Base-by-base conservation (phyloP, 2,329 filamentous ascomycete species). In the Dothiorella sarmentorum region DNA sequence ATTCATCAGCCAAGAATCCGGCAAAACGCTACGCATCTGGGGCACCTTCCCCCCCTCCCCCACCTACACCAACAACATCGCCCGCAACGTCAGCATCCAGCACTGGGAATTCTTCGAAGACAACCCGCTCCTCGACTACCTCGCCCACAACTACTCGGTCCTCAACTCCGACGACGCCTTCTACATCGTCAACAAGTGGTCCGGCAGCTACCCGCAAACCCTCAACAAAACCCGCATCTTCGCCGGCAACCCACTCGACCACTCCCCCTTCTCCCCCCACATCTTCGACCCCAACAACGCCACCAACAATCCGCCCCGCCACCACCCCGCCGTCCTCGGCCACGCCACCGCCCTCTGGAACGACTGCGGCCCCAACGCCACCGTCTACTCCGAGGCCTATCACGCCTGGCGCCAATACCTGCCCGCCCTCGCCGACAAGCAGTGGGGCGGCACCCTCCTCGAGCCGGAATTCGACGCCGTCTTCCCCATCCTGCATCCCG, bases 111-210 rank as follows among this genome's bases (percentile, higher is more conserved):
- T 76, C 58, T 76, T 76, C 1, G 71, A 80, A 51, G 79, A 77
- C 1, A 76, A 79, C 58, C 78, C 78, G 0, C 63, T 77, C 0
- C 61, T 69, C 9, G 71, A 80, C 0, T 67, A 74, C 66, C 76
- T 70, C 10, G 59, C 65, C 1, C 64, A 70, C 3, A 71, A 71
- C 1, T 78, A 79, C 59, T 58, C 68, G 0, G 31, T 78, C 9
- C 69, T 80, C 67, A 80, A 80, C 62, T 78, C 76, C 0, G 70
- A 80, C 42, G 78, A 80, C 61, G 77, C 75, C 4, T 63, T 83
- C 55, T 83, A 83, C 60, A 83, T 81, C 60, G 76, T 80, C 60
- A 77, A 79, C 61, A 75, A 66, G 52, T 78, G 77, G 1, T 78
- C 79, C 33, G 58, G 75, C 0, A 71, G 73, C 3, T 80, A 80